Percentiles rank a stretch among this genome's conserved stretches.
Evolutionary conservation across 192 early-diverging fungal genomes (phyloP).

Genomic region (Chytriomyces sp.): DNA sequence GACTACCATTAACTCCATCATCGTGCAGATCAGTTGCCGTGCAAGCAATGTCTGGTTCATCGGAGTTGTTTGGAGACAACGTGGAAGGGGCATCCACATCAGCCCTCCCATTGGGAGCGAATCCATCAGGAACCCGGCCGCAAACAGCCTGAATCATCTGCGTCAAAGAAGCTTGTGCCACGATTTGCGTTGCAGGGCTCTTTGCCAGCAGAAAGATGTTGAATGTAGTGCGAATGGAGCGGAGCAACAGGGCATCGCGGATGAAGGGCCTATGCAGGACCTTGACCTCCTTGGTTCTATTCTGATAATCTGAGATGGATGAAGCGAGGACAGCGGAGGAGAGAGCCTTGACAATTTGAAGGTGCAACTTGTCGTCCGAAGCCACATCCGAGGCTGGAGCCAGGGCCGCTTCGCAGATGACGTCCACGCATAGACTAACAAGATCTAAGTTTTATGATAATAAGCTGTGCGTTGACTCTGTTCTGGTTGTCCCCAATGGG

Average conservation of each 20-base stretch:
- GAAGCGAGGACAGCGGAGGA: constrained; percentile 74
- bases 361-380: constrained; percentile 82
- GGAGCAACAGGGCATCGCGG: constrained; percentile 75
- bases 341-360: constrained; percentile 90
- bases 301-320: background rate
- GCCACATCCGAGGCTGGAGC: constrained; percentile 61
- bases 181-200: constrained; percentile 72
- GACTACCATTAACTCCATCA: too few relatives aligned
- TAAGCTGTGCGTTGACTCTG: too few relatives aligned
- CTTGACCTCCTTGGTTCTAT: background rate
- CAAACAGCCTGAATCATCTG: constrained; percentile 88
- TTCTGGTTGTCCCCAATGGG: too few relatives aligned
- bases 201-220: constrained; percentile 83
- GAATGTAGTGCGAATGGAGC: constrained; percentile 81
- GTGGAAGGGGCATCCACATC: background rate
- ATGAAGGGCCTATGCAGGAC: constrained; percentile 40
- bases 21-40: too few relatives aligned
- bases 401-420: constrained; percentile 72
- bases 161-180: constrained; percentile 83
- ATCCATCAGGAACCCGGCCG: constrained; percentile 59
- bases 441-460: too few relatives aligned
- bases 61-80: too few relatives aligned
- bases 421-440: constrained; percentile 70
- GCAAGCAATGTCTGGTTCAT: too few relatives aligned
- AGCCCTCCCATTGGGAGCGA: background rate